Base-by-base conservation (phyloP, 345 rosid genomes). In the Populus nigra region DNA sequence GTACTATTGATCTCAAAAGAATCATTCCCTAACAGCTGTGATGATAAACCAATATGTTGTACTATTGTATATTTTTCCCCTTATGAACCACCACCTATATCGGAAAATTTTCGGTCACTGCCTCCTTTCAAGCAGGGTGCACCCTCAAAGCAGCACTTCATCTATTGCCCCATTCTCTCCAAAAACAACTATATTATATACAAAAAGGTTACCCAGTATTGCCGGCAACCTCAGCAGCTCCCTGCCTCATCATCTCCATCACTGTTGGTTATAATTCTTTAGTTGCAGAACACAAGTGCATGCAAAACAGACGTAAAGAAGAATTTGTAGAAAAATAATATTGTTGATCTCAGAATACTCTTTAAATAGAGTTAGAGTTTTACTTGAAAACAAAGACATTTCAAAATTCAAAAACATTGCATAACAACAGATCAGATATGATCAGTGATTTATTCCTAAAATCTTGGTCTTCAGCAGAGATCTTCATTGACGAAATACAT, bases 161-260 rank as follows among this genome's bases (percentile, higher is more conserved):
- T 69, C 83, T 70, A 82, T 76, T 43, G 23, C 74, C 87, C 83
- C 76, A 72, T 57, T 61, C 65, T 72, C 74, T 36, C 71, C 79
- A 72, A 79, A 77, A 76, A 41, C 69, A 76, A 69, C 70, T 77
- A 80, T 61, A 80, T 76, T 36, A 76, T 85, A 89, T 86, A 72
- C 84, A 87, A 85, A 66, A 61, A 57, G 45, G 75, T 89, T 85
- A 91, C 53, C 91, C 90, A 0, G 90, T 88, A 84, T 83, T 89
- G 76, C 92, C 97, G 75, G 97, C 97, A 72, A 96, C 97, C 87
- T 96, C 99, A 38, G 97, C 98, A 77, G 97, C 92, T 88, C 99
- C 89, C 85, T 94, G 98, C 79, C 98, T 90, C 99, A 96, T 94
- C 99, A 96, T 96, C 88, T 96, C 98, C 97, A 25, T 25, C 25